Conservation (phyloP, 257 asterid species). For the Cordia subcordata region DNA sequence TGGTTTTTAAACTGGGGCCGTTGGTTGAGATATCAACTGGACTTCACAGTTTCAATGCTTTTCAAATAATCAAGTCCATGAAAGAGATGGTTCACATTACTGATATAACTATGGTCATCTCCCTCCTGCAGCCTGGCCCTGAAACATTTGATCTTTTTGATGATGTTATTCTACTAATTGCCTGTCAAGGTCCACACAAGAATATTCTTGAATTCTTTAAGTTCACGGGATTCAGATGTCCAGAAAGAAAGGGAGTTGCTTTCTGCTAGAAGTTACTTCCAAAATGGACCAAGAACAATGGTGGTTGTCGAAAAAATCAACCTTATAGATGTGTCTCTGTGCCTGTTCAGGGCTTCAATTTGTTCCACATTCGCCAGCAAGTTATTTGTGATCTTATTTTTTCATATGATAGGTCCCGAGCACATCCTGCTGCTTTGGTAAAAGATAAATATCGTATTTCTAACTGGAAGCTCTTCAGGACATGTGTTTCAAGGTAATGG, state of each 20-base stretch:
- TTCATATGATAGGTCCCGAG: constrained; percentile 51
- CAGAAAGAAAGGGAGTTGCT: constrained; percentile 76
- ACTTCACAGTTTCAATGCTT: constrained; percentile 81
- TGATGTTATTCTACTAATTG: constrained; percentile 68
- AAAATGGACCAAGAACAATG: constrained; percentile 75
- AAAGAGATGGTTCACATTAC: constrained; percentile 78
- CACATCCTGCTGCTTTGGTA: constrained; percentile 81
- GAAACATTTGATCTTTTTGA: constrained; percentile 73
- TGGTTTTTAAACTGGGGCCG: not conserved
- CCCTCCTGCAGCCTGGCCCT: constrained; percentile 86
- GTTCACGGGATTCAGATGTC: constrained; percentile 68
- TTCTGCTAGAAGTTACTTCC: constrained; percentile 84
- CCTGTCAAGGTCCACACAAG: constrained; percentile 78
- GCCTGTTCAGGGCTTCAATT: constrained; percentile 40
- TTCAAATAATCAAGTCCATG: constrained; percentile 76
- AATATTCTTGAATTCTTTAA: constrained; percentile 60
- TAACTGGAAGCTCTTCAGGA: constrained; percentile 58
- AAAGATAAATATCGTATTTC: constrained; percentile 69
- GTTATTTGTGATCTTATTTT: constrained; percentile 40
- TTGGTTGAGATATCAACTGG: constrained; percentile 91
- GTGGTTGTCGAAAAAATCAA: constrained; percentile 46
- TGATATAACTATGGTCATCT: constrained; percentile 71
- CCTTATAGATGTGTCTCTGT: constrained; percentile 54
- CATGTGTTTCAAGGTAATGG: constrained; percentile 69
- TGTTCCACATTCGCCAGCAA: constrained; percentile 49